Base-by-base conservation (phyloP, 306 rosid genomes). In the Glycine soja region DNA sequence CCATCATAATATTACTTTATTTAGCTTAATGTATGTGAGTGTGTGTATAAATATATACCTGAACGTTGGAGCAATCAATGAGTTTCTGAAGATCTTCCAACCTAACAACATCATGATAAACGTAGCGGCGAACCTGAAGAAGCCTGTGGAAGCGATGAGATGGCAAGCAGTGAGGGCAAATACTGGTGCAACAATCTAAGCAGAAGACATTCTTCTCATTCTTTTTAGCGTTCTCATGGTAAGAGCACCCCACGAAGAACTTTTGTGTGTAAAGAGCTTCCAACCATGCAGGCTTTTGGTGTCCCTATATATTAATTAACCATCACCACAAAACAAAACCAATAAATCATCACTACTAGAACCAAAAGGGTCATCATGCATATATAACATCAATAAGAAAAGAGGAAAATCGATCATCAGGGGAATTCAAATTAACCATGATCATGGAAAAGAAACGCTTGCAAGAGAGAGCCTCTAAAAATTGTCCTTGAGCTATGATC, bases 81-180 rank as follows among this genome's bases (percentile, higher is more conserved):
- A 96, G 98, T 69, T 92, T 96, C 71, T 96, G 95, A 79, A 96
- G 97, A 88, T 96, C 99, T 89, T 96, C 98, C 84, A 96, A 72
- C 76, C 99, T 79, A 59, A 93, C 92, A 47, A 96, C 99, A 45
- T 96, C 98, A 40, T 96, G 98, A 77, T 96, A 96, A 43, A 96
- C 98, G 3, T 96, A 96, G 2, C 99, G 99, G 11, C 99, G 99
- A 75, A 96, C 92, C 84, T 96, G 99, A 82, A 96, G 97, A 85
- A 96, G 99, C 45, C 98, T 81, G 18, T 96, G 99, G 51, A 81
- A 87, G 48, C 98, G 98, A 71, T 96, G 99, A 5, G 91, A 92
- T 0, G 99, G 93, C 58, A 92, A 83, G 38, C 99, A 96, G 82
- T 96, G 99, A 12, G 99, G 97, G 82, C 99, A 96, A 48, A 96